Conservation (phyloP, 768 basidiomycete genomes). For the Steccherinum ochraceum region DNA sequence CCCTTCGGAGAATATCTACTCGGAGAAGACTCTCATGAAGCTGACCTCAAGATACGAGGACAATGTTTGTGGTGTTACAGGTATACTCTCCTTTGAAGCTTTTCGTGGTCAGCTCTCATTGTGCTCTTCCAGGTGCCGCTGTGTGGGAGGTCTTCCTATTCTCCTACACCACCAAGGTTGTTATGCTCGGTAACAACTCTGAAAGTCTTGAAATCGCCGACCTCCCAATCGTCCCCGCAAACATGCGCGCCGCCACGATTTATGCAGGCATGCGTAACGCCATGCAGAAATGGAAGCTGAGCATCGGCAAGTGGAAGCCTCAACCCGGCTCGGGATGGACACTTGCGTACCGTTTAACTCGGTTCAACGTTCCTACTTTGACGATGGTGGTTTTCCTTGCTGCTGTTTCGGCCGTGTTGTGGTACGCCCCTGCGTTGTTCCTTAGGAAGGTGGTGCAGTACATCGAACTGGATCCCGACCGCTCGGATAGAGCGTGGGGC, state of each 20-base stretch:
- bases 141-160: slow-evolving; percentile 67
- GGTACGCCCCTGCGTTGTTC: slow-evolving; percentile 59
- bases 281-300: slow-evolving; percentile 43
- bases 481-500: slow-evolving; percentile 60
- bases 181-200: slow-evolving; percentile 73
- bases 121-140: slow-evolving; percentile 40
- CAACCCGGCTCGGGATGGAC: slow-evolving; percentile 57
- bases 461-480: slow-evolving; percentile 54
- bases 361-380: slow-evolving; percentile 44
- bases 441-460: slow-evolving; percentile 54
- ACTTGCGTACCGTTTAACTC: slow-evolving; percentile 54
- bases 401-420: slow-evolving; percentile 50
- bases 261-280: slow-evolving; percentile 60
- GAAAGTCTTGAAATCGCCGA: slow-evolving; percentile 81
- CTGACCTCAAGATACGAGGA: slow-evolving; percentile 58
- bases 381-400: slow-evolving; percentile 43
- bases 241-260: slow-evolving; percentile 61
- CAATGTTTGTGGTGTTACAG: slow-evolving; percentile 66
- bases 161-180: slow-evolving; percentile 81
- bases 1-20: slow-evolving; percentile 68
- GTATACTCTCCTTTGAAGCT: slow-evolving; percentile 23
- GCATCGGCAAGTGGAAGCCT: slow-evolving; percentile 53
- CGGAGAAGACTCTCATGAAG: slow-evolving; percentile 55
- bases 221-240: slow-evolving; percentile 70
- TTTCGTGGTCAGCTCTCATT: neutral